Percentiles rank a stretch among this genome's conserved stretches.
Evolutionary conservation across 2,329 filamentous ascomycete species (phyloP).

Genomic region (Phyllachora maydis): DNA sequence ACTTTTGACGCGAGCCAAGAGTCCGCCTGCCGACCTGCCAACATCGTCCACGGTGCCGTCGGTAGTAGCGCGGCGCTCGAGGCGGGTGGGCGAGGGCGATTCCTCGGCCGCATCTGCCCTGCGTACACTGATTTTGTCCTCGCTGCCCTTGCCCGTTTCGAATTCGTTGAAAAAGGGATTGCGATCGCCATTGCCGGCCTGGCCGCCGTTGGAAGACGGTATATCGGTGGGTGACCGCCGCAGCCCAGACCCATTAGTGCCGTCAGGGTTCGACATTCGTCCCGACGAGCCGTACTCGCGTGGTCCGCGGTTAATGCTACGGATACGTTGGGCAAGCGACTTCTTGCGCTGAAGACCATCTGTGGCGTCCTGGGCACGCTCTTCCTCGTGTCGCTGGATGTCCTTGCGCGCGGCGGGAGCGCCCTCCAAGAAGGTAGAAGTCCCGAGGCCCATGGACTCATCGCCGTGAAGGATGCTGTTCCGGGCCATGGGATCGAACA

Average conservation of each 20-base stretch:
- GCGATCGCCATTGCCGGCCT: slow-evolving; percentile 20
- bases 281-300: slow-evolving; percentile 37
- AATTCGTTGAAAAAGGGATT: slow-evolving; percentile 81
- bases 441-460: slow-evolving; percentile 67
- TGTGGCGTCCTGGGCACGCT: slow-evolving; percentile 35
- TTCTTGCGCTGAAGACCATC: slow-evolving; percentile 70
- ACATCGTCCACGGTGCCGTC: slow-evolving; percentile 25
- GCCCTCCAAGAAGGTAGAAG: slow-evolving; percentile 88
- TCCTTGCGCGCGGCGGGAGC: slow-evolving; percentile 68
- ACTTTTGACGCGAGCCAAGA: slow-evolving; percentile 65
- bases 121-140: slow-evolving; percentile 25
- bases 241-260: slow-evolving; percentile 16
- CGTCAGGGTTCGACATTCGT: slow-evolving; percentile 36
- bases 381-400: slow-evolving; percentile 56
- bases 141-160: slow-evolving; percentile 33
- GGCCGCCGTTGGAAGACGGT: slow-evolving; percentile 9
- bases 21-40: slow-evolving; percentile 31
- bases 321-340: slow-evolving; percentile 79
- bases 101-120: slow-evolving; percentile 15
- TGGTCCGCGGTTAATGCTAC: slow-evolving; percentile 57
- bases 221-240: slow-evolving; percentile 17
- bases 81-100: slow-evolving; percentile 28
- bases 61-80: slow-evolving; percentile 45
- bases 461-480: slow-evolving; percentile 65
- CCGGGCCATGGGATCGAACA: slow-evolving; percentile 49